These are phyloP conservation scores for Leishmania lainsoni DNA, from an alignment of 208 protist species.

Conservation along the genomic window DNA sequence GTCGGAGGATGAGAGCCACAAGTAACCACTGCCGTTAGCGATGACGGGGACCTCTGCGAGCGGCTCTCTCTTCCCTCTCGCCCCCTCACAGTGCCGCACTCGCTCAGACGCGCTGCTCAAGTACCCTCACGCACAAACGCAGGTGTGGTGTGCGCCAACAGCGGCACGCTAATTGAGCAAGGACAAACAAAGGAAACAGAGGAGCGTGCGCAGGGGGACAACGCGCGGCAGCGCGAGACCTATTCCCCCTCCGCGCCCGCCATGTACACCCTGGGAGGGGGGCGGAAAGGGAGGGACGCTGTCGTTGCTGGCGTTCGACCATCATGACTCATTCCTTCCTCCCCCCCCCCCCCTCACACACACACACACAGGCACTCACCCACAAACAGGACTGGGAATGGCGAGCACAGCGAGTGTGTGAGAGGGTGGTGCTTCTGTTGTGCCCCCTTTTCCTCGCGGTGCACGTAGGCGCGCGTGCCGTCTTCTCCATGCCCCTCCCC, in stretches of 20 bases:
- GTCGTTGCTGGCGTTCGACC: background rate
- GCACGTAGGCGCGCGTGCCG: background rate
- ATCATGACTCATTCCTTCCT: background rate
- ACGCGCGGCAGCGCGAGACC: background rate
- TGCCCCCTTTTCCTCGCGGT: background rate
- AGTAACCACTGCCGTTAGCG: background rate
- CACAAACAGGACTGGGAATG: background rate
- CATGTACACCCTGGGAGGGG: background rate
- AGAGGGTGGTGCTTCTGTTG: background rate
- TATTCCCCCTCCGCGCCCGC: no score
- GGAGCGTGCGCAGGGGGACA: background rate
- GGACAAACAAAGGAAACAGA: background rate
- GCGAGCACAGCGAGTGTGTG: background rate
- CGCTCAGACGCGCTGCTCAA: background rate
- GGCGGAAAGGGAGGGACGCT: no score
- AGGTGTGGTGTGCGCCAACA: background rate
- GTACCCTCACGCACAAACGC: background rate
- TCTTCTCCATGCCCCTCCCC: background rate
- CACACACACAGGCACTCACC: background rate
- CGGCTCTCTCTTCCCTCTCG: background rate
- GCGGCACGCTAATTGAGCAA: background rate
- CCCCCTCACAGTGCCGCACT: background rate
- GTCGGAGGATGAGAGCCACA: constrained; percentile 49
- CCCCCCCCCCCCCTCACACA: no score
- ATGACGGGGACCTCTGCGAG: background rate